Evolutionary conservation across 164 flowering plant species (phyloP).

Genomic region (Houttuynia cordata): DNA sequence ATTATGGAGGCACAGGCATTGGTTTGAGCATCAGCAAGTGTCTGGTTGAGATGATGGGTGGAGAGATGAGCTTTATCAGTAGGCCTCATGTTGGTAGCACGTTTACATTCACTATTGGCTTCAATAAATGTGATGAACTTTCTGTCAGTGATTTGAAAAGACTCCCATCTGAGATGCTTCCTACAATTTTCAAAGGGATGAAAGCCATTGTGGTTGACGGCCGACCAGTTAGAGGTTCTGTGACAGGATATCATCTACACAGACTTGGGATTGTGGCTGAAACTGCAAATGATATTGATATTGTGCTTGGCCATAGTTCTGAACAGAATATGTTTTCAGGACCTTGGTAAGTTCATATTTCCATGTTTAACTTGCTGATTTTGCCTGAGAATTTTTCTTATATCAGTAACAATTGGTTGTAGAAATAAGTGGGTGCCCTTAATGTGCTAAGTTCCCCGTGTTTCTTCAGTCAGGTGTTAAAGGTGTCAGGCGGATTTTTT

Average conservation of each 20-base stretch:
- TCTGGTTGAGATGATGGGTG: slow-evolving; percentile 86
- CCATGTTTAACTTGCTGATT: neutral
- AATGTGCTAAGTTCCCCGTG: no score
- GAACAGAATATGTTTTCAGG: slow-evolving; percentile 31
- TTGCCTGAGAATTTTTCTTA: neutral
- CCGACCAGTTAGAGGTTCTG: slow-evolving; percentile 75
- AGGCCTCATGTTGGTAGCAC: slow-evolving; percentile 82
- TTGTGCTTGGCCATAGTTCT: slow-evolving; percentile 20
- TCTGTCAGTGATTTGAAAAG: slow-evolving; percentile 22
- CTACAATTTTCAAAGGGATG: slow-evolving; percentile 48
- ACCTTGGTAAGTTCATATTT: slow-evolving; percentile 33
- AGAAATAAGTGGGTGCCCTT: no score
- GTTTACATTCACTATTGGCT: slow-evolving; percentile 60
- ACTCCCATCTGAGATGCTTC: slow-evolving; percentile 34
- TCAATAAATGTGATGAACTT: slow-evolving; percentile 38
- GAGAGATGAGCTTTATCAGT: slow-evolving; percentile 66
- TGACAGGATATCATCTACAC: slow-evolving; percentile 74
- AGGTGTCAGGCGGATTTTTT: no score
- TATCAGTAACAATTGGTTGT: no score
- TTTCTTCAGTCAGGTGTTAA: no score
- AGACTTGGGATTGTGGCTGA: slow-evolving; percentile 71
- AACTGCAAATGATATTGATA: slow-evolving; percentile 30
- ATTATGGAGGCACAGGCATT: slow-evolving; percentile 89
- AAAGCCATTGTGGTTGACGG: slow-evolving; percentile 71
- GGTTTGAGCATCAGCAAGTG: slow-evolving; percentile 92